Evolutionary conservation across 2,329 filamentous ascomycete species (phyloP).

Genomic region (Sporothrix brunneoviolacea): DNA sequence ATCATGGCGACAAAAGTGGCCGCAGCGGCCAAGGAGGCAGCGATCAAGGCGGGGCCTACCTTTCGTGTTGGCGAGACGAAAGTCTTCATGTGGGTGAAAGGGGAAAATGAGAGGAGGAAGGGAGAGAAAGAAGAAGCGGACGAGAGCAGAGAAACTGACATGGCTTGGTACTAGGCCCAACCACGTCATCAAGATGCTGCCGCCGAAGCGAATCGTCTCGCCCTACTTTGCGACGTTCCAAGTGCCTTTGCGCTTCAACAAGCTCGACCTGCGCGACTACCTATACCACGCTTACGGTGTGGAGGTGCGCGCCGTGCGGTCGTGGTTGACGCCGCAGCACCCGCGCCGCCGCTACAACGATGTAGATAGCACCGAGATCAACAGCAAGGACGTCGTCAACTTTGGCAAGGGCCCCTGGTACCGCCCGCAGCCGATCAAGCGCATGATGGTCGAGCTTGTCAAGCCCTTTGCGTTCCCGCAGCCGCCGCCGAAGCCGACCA

Average conservation of each 20-base stretch:
- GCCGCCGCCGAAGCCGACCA: conserved; percentile 39
- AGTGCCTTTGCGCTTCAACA: conserved; percentile 88
- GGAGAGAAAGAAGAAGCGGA: neutral
- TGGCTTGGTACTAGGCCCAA: conserved; percentile 54
- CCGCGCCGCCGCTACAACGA: conserved; percentile 47
- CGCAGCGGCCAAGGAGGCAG: conserved; percentile 30
- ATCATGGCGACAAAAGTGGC: conserved; percentile 26
- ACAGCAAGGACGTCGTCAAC: neutral
- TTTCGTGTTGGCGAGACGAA: conserved; percentile 48
- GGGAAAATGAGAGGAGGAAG: neutral
- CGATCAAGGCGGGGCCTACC: conserved; percentile 28
- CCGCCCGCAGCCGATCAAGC: conserved; percentile 70
- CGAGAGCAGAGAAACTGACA: neutral
- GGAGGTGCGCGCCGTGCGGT: conserved; percentile 64
- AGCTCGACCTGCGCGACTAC: conserved; percentile 94
- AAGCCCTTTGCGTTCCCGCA: conserved; percentile 85
- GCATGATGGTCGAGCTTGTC: conserved; percentile 88
- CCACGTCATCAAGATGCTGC: conserved; percentile 73
- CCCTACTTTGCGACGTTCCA: conserved; percentile 82
- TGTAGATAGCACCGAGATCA: conserved; percentile 22
- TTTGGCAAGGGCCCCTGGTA: conserved; percentile 48
- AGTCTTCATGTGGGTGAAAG: conserved; percentile 45
- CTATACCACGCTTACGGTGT: conserved; percentile 81
- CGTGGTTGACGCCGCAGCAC: conserved; percentile 66
- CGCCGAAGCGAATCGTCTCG: conserved; percentile 60